phyloP scores from a whole-genome alignment of 495 filamentous ascomycete species.

The Sordaria brevicollis region DNA sequence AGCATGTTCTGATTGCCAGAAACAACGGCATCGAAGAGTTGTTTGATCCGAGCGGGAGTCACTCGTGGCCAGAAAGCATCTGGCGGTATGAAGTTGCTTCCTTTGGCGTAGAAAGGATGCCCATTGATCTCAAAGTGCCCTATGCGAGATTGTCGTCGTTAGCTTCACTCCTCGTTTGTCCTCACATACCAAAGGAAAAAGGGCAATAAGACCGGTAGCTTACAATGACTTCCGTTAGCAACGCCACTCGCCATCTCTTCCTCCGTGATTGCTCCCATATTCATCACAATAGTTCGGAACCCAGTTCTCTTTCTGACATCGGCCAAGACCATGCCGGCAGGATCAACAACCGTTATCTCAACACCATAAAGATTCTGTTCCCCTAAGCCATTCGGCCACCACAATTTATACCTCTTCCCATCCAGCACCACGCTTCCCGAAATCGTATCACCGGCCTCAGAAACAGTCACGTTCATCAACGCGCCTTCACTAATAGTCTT shows the following conservation, averaged over 20 bases:
- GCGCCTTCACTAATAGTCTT: conserved; percentile 33
- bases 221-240: conserved; percentile 50
- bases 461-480: conserved; percentile 35
- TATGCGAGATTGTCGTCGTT: background rate
- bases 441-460: conserved; percentile 35
- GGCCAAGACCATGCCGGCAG: conserved; percentile 25
- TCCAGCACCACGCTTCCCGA: conserved; percentile 40
- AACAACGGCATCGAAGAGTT: conserved; percentile 46
- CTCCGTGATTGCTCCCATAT: conserved; percentile 49
- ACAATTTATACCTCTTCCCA: conserved; percentile 40
- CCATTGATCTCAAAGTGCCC: conserved; percentile 59
- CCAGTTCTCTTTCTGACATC: conserved; percentile 48
- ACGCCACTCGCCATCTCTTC: conserved; percentile 46
- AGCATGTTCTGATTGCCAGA: conserved; percentile 62
- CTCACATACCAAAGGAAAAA: background rate
- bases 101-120: conserved; percentile 58
- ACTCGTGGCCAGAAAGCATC: conserved; percentile 59
- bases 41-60: conserved; percentile 41
- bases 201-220: background rate
- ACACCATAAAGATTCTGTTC: conserved; percentile 50
- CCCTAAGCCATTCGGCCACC: conserved; percentile 55
- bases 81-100: conserved; percentile 56
- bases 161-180: no score
- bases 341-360: conserved; percentile 37
- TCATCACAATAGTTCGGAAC: conserved; percentile 59